These are phyloP conservation scores for Saccharomycopsis synnaedendra DNA, from an alignment of 805 yeast genomes.

Conservation along the genomic window DNA sequence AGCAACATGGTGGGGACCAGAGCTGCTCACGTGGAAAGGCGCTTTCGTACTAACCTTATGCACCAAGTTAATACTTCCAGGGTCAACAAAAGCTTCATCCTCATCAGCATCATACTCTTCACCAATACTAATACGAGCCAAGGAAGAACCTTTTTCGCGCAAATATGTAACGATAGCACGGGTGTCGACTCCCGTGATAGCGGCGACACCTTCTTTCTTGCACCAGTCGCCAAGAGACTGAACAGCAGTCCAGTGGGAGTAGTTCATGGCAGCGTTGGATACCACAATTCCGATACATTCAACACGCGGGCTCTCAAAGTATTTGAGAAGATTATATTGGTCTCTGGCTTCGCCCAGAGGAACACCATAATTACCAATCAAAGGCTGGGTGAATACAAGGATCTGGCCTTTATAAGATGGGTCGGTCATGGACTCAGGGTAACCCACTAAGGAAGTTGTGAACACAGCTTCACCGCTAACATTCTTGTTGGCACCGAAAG, in stretches of 20 bases:
- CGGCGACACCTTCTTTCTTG: slow-evolving; percentile 90
- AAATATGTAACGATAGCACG: slow-evolving; percentile 85
- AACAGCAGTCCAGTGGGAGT: slow-evolving; percentile 99
- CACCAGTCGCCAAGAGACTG: slow-evolving; percentile 95
- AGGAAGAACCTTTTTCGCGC: slow-evolving; percentile 92
- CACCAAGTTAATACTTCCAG: slow-evolving; percentile 81
- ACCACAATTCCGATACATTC: slow-evolving; percentile 97
- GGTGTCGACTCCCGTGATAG: slow-evolving; percentile 95
- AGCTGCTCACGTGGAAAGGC: slow-evolving; percentile 77
- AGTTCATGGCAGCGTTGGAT: slow-evolving; percentile 86
- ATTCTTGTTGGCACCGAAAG: slow-evolving; percentile 91
- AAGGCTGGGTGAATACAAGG: slow-evolving; percentile 91
- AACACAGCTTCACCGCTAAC: slow-evolving; percentile 96
- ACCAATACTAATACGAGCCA: slow-evolving; percentile 83
- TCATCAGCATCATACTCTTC: slow-evolving; percentile 88
- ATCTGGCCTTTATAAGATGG: slow-evolving; percentile 98
- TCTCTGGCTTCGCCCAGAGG: slow-evolving; percentile 79
- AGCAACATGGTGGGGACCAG: slow-evolving; percentile 67
- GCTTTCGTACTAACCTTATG: slow-evolving; percentile 91
- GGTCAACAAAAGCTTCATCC: slow-evolving; percentile 84
- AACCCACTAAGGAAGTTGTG: slow-evolving; percentile 95
- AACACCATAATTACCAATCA: slow-evolving; percentile 97
- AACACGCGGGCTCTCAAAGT: slow-evolving; percentile 81
- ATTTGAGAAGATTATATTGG: slow-evolving; percentile 73
- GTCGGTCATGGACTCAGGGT: slow-evolving; percentile 98